Conservation (phyloP, 73 alveolate species). For the Breviolum minutum region DNA sequence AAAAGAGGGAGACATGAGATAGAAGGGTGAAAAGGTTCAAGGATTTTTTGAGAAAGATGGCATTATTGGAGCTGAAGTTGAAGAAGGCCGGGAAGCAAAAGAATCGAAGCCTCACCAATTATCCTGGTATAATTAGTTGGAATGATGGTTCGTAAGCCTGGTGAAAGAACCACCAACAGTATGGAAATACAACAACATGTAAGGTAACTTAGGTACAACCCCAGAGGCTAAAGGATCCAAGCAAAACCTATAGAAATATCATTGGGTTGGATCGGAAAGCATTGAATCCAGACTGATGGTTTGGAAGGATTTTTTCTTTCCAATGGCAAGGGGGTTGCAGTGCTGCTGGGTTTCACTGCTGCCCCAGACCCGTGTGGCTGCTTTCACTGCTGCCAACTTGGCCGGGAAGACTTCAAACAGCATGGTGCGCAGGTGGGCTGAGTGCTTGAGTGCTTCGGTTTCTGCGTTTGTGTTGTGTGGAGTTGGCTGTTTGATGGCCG, state of each 20-base stretch:
- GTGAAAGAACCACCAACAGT: not conserved
- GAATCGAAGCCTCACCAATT: not conserved
- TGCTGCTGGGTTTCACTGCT: not conserved
- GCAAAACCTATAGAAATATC: too few relatives aligned
- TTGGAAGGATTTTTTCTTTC: too few relatives aligned
- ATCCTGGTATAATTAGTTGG: not conserved
- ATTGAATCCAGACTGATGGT: too few relatives aligned
- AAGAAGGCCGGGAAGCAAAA: not conserved
- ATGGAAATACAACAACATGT: not conserved
- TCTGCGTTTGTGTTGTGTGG: too few relatives aligned
- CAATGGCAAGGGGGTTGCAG: too few relatives aligned
- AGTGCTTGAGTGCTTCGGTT: too few relatives aligned
- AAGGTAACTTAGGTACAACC: not conserved
- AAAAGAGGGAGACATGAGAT: not conserved
- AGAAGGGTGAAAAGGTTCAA: not conserved
- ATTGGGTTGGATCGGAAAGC: too few relatives aligned
- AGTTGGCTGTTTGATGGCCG: too few relatives aligned
- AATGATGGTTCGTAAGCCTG: too few relatives aligned
- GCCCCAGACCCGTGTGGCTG: constrained; percentile 39
- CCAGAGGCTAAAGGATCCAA: not conserved
- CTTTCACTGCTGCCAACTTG: constrained; percentile 13
- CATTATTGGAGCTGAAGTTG: not conserved
- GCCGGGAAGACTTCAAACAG: not conserved
- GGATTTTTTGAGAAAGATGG: not conserved
- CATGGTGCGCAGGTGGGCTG: not conserved